A percentile compares a stretch with the other conserved stretches of the same genome.
Evolutionary conservation across 2,329 filamentous ascomycete species (phyloP).

Genomic region (Calonectria crousiana): DNA sequence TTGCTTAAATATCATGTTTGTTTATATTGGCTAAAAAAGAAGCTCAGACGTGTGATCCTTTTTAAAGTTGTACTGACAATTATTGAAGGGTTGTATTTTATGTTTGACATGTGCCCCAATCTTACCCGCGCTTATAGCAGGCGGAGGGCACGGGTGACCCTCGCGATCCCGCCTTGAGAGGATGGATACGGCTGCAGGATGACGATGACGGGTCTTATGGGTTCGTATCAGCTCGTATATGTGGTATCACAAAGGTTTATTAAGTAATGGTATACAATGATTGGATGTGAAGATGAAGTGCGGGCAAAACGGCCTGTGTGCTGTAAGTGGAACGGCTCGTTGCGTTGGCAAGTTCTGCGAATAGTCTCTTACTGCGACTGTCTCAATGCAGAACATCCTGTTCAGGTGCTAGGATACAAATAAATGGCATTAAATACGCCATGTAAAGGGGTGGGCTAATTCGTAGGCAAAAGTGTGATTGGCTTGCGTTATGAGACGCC

Average conservation of each 20-base stretch:
- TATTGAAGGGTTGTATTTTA: no score
- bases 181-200: background rate
- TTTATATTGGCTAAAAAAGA: no score
- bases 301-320: background rate
- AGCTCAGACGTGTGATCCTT: no score
- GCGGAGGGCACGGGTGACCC: background rate
- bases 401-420: background rate
- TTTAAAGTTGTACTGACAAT: no score
- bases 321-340: no score
- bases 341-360: background rate
- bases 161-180: background rate
- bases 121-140: background rate
- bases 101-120: no score
- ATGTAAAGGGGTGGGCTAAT: background rate
- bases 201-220: background rate
- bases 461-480: background rate
- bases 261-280: background rate
- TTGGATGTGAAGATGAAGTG: background rate
- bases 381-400: no score
- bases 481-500: background rate
- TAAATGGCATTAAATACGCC: background rate
- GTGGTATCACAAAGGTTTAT: background rate
- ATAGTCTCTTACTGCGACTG: background rate
- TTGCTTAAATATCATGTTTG: no score
- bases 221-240: background rate